Base-by-base conservation (phyloP, 495 filamentous ascomycete genomes). In the Patellaria atrata region DNA sequence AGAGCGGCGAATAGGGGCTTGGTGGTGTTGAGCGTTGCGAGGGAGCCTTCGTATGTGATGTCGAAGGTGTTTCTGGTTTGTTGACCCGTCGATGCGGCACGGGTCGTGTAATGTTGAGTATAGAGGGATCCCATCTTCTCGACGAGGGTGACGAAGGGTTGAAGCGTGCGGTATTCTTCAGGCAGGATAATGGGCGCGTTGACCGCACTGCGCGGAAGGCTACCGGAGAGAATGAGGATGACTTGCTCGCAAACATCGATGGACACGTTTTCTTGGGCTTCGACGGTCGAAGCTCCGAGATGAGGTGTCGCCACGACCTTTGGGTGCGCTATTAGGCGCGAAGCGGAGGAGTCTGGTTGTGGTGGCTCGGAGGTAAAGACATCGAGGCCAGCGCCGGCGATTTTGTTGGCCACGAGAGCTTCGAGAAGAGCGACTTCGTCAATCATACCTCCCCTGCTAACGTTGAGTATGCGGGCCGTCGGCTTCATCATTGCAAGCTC, bases 211-310 rank as follows among this genome's bases (percentile, higher is more conserved):
- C 74, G 77, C 0, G 77, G 77, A 10, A 81, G 59, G 2, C 70
- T 68, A 7, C 77, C 77, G 8, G 60, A 56, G 16, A 82, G 46
- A 34, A 82, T 78, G 29, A 67, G 60, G 5, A 75, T 55, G n/a
- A 82, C 75, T 55, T 82, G 76, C 37, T 67, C 65, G 53, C 77
- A 82, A 16, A 82, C 77, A 48, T 82, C 77, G 24, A 79, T 62
- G 16, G 68, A 71, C 10, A 82, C 77, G 45, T 79, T 79, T 51
- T 82, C 77, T 54, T 81, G 77, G 0, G 77, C 77, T 59, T 82
- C 77, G n/a, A 76, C 63, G 1, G 77, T 82, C 9, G 68, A 74
- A 6, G 77, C 77, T 4, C 77, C 77, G 1, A 82, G 64, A 56
- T 82, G 77, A 7, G 77, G 77, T 23, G 77, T 82, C 4, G 67